Conservation (phyloP, 31 red algal species). For the Odonthalia washingtoniensis region DNA sequence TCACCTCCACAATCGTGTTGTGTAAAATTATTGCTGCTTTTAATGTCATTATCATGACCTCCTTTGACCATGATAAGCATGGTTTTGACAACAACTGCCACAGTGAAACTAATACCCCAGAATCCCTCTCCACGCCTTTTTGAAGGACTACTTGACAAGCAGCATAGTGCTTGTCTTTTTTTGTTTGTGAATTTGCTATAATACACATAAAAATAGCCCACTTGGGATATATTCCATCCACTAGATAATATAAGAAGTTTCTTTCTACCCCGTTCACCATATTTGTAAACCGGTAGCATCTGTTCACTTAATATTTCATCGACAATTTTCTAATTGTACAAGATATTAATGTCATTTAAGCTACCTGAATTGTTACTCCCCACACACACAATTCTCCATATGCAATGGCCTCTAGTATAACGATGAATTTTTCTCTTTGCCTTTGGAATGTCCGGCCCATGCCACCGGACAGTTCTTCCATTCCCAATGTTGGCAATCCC, state of each 20-base stretch:
- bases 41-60: background rate
- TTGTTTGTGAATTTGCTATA: background rate
- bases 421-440: background rate
- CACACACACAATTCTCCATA: background rate
- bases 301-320: background rate
- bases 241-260: too few relatives aligned
- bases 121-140: too few relatives aligned
- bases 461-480: too few relatives aligned
- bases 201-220: background rate
- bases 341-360: slow-evolving; percentile 11
- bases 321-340: background rate
- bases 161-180: background rate
- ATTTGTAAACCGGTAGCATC: background rate
- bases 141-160: background rate
- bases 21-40: background rate
- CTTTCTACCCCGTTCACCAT: background rate
- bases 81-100: background rate
- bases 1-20: too few relatives aligned
- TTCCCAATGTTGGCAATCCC: too few relatives aligned
- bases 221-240: too few relatives aligned
- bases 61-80: background rate
- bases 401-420: background rate
- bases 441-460: too few relatives aligned
- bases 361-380: background rate
- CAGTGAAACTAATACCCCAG: background rate